Base-by-base conservation (phyloP, 768 basidiomycete genomes). In the Megacollybia marginata region DNA sequence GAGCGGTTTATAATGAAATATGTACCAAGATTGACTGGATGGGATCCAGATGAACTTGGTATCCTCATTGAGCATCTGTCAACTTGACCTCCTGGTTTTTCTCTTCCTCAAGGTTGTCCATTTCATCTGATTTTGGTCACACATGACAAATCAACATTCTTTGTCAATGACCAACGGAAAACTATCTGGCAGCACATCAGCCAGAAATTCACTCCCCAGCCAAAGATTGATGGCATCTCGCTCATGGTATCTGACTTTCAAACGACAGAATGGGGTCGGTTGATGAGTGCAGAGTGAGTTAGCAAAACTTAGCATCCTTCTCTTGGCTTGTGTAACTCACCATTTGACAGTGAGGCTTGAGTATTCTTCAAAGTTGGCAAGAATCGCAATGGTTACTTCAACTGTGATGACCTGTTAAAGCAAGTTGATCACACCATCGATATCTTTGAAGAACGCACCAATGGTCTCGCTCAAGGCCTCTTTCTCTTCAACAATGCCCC, bases 161-260 rank as follows among this genome's bases (percentile, higher is more conserved):
- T 13, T 44, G 10, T 9, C 43, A 12, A 44, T 44, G 43, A 44
- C 20, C 20, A 23, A 44, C 10, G 20, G 43, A 44, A 44, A 23
- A 12, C 20, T 11, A 11, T 13, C 43, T 44, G 43, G 43, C 11
- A 13, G 12, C 43, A 44, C 19, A 20, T 10, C 11, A 20, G 20
- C 20, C 12, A 44, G 10, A 44, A 44, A 23, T 10, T 20, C 10
- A 52, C 49, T 0, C 70, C 71, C 8, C 54, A 62, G 2, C 33
- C 57, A 7, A 75, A 75, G 51, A 69, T 69, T 0, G 69, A 73
- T 49, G 72, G 69, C 0, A 46, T 46, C 0, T 73, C 70, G 2
- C 18, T 72, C 1, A 75, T 73, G 70, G 56, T 66, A 7, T 59
- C 65, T 0, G 64, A 70, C 44, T 71, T 66, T 50, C 49, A 69